These are phyloP conservation scores for Phytophthora uliginosa DNA, from an alignment of 352 stramenopile genomes.

Conservation along the genomic window DNA sequence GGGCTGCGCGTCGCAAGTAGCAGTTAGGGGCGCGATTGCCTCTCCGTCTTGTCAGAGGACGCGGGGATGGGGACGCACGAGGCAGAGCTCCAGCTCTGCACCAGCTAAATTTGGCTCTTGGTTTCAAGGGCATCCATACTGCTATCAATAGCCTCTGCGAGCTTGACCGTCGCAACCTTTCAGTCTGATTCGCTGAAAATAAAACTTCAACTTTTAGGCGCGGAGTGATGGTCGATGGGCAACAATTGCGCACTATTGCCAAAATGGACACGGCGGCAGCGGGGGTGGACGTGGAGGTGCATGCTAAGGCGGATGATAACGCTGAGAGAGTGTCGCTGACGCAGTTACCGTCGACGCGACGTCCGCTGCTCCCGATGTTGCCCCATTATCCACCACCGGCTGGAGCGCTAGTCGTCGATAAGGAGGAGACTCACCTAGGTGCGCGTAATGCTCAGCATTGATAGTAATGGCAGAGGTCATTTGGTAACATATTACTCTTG, in stretches of 20 bases:
- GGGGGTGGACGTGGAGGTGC: neutral
- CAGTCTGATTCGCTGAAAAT: conserved; percentile 34
- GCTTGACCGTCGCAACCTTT: neutral
- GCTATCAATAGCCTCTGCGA: conserved; percentile 13
- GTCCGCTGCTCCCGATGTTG: conserved; percentile 35
- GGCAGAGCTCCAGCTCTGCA: neutral
- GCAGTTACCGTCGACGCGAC: neutral
- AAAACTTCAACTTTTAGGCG: conserved; percentile 30
- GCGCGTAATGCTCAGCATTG: conserved; percentile 11
- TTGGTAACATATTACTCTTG: neutral
- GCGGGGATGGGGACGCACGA: neutral
- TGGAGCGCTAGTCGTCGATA: conserved; percentile 36
- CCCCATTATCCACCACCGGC: conserved; percentile 23
- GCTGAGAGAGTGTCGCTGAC: neutral
- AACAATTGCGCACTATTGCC: neutral
- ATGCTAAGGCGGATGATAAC: neutral
- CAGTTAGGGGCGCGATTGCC: conserved; percentile 31
- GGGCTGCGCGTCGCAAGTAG: conserved; percentile 28
- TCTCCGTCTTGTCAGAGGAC: conserved; percentile 35
- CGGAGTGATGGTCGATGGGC: conserved; percentile 31
- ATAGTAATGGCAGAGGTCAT: neutral
- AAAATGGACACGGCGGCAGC: conserved; percentile 6
- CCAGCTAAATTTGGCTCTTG: conserved; percentile 25
- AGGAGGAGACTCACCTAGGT: conserved; percentile 48
- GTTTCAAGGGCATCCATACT: conserved; percentile 25